Percentiles rank a stretch among this genome's conserved stretches.
These are phyloP conservation scores for Anthracocystis panici-leucophaei DNA, from an alignment of 1,284 basidiomycete genomes.

Conservation along the genomic window DNA sequence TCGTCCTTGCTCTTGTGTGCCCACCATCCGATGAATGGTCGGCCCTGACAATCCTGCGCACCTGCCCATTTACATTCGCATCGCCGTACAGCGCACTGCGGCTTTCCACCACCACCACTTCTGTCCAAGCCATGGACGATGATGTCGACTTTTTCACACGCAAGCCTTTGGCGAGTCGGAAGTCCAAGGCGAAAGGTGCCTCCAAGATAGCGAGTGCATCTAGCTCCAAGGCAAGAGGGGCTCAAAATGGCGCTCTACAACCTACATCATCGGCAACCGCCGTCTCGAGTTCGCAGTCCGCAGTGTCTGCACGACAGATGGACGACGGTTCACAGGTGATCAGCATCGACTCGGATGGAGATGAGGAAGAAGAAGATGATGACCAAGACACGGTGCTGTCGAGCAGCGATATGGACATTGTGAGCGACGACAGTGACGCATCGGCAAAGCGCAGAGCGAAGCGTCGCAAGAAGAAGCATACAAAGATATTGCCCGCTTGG, in stretches of 20 bases:
- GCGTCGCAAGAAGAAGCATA: slow-evolving; percentile 33
- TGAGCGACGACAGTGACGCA: slow-evolving; percentile 25
- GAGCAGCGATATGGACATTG: slow-evolving; percentile 22
- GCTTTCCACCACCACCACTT: background rate
- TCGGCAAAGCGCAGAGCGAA: slow-evolving; percentile 21
- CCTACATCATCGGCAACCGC: slow-evolving; percentile 1
- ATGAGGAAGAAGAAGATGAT: slow-evolving; percentile 18
- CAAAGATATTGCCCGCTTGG: slow-evolving; percentile 20
- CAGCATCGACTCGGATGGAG: background rate
- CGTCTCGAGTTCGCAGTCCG: background rate
- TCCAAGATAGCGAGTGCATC: background rate
- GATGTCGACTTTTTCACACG: slow-evolving; percentile 41
- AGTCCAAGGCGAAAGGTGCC: slow-evolving; percentile 6
- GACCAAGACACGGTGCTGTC: slow-evolving; percentile 5
- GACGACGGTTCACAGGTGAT: slow-evolving; percentile 1
- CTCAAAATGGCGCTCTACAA: background rate
- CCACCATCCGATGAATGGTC: no score
- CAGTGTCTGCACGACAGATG: background rate
- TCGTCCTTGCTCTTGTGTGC: no score
- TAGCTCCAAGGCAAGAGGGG: background rate
- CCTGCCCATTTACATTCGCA: background rate
- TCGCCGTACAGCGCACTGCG: background rate
- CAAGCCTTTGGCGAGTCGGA: slow-evolving; percentile 16
- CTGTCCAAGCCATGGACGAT: slow-evolving; percentile 31
- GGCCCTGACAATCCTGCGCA: no score